Evolutionary conservation across 1,284 basidiomycete species (phyloP).

Genomic region (Xerocomus amazonicus): DNA sequence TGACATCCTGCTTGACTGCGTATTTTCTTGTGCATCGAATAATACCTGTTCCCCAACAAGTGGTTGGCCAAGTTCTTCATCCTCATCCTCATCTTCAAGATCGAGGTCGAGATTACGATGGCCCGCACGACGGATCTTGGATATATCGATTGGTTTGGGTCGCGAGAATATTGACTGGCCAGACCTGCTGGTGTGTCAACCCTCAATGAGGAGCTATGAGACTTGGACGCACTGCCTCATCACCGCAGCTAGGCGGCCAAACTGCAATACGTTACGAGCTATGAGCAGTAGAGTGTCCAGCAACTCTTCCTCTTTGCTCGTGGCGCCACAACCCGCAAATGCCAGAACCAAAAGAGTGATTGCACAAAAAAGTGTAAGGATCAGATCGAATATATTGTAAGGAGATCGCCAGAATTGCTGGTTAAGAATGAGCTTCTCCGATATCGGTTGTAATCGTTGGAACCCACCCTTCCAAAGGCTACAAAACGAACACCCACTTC

Average conservation of each 20-base stretch:
- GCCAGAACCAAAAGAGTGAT: constrained; percentile 84
- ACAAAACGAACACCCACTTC: constrained; percentile 88
- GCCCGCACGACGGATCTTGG: constrained; percentile 65
- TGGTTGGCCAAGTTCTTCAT: constrained; percentile 51
- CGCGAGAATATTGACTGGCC: constrained; percentile 91
- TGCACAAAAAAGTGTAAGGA: constrained; percentile 82
- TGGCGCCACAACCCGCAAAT: constrained; percentile 72
- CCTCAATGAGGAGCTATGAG: constrained; percentile 1
- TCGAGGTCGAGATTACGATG: constrained; percentile 66
- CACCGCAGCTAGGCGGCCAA: constrained; percentile 82
- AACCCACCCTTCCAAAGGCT: constrained; percentile 82
- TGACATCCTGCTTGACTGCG: constrained; percentile 33
- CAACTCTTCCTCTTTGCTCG: constrained; percentile 85
- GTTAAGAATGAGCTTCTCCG: constrained; percentile 5
- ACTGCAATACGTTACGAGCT: constrained; percentile 88
- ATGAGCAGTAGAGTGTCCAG: constrained; percentile 88
- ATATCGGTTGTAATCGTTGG: not conserved
- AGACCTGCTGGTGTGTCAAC: constrained; percentile 52
- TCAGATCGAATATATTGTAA: constrained; percentile 85
- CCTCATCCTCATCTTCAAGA: constrained; percentile 54
- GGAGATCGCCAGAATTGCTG: constrained; percentile 96
- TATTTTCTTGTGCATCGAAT: constrained; percentile 51
- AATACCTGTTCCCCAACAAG: constrained; percentile 53
- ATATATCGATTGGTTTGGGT: constrained; percentile 89
- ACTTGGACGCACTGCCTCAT: constrained; percentile 74